Evolutionary conservation across 495 filamentous ascomycete genomes (phyloP).

Genomic region (Echria macrotheca): DNA sequence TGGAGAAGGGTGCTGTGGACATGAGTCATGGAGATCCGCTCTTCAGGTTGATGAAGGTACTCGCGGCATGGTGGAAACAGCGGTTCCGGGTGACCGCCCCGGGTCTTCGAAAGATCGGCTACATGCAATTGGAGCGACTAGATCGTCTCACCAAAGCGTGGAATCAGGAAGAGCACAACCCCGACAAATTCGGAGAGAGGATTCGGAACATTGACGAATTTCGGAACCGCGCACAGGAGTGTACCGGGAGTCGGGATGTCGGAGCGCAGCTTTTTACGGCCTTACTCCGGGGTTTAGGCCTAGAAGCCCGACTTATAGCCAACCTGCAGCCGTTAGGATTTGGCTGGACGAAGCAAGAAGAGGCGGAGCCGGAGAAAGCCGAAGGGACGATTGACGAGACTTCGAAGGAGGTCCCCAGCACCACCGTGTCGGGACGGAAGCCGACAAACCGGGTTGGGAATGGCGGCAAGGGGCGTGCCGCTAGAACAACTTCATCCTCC

Average conservation of each 20-base stretch:
- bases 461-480: too few species aligned
- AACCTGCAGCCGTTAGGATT: slow-evolving; percentile 87
- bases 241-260: slow-evolving; percentile 79
- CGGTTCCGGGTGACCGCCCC: slow-evolving; percentile 73
- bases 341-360: slow-evolving; percentile 83
- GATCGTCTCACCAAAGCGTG: slow-evolving; percentile 62
- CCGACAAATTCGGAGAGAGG: slow-evolving; percentile 66
- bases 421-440: slow-evolving; percentile 9
- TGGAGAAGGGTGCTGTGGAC: slow-evolving; percentile 62
- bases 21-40: slow-evolving; percentile 77
- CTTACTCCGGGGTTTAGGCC: slow-evolving; percentile 71
- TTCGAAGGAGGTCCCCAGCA: slow-evolving; percentile 13
- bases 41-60: slow-evolving; percentile 66
- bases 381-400: slow-evolving; percentile 12
- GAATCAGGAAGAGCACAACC: slow-evolving; percentile 55
- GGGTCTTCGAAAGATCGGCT: slow-evolving; percentile 82
- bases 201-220: slow-evolving; percentile 62
- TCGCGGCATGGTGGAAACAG: slow-evolving; percentile 83
- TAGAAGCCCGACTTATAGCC: slow-evolving; percentile 75
- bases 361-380: slow-evolving; percentile 47
- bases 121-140: slow-evolving; percentile 64
- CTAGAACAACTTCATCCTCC: slow-evolving; percentile 45
- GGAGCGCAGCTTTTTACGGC: slow-evolving; percentile 89
- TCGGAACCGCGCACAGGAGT: slow-evolving; percentile 58
- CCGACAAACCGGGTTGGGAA: slow-evolving; percentile 19